phyloP scores from a whole-genome alignment of 2,329 filamentous ascomycete genomes.

The Teratosphaeria pseudoeucalypti region DNA sequence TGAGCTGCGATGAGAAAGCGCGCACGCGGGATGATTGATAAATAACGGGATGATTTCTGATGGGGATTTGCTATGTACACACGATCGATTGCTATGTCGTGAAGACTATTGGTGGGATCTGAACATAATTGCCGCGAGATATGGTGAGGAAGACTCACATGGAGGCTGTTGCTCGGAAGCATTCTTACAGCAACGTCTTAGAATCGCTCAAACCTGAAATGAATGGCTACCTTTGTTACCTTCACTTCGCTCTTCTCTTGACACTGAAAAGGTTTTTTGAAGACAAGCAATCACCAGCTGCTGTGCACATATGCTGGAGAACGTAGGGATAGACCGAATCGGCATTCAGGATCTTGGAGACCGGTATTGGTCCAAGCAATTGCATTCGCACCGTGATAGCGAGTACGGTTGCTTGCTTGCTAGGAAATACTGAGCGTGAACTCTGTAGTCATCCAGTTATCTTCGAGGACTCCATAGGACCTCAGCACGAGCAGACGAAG shows the following conservation, averaged over 20 bases:
- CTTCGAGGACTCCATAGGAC: no score
- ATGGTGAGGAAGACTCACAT: not conserved
- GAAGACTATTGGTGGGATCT: not conserved
- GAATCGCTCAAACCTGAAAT: not conserved
- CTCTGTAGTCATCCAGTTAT: no score
- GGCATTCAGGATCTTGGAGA: no score
- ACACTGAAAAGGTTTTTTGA: no score
- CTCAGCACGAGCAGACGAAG: no score
- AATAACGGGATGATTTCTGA: not conserved
- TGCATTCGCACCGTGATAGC: no score
- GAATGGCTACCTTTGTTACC: not conserved
- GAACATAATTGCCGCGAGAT: not conserved
- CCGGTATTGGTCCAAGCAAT: no score
- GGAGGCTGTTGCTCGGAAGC: not conserved
- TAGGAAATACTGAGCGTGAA: no score
- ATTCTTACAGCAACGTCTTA: not conserved
- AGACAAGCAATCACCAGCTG: no score
- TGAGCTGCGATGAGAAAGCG: not conserved
- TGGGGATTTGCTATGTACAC: not conserved
- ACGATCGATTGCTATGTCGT: not conserved
- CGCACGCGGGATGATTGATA: not conserved
- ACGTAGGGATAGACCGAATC: no score
- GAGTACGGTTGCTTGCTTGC: no score
- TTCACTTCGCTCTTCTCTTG: not conserved
- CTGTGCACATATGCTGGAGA: no score